Evolutionary conservation across 2,329 filamentous ascomycete species (phyloP), one percentile per base, ranked within the genome.

Genomic region (Clarireedia monteithiana): DNA sequence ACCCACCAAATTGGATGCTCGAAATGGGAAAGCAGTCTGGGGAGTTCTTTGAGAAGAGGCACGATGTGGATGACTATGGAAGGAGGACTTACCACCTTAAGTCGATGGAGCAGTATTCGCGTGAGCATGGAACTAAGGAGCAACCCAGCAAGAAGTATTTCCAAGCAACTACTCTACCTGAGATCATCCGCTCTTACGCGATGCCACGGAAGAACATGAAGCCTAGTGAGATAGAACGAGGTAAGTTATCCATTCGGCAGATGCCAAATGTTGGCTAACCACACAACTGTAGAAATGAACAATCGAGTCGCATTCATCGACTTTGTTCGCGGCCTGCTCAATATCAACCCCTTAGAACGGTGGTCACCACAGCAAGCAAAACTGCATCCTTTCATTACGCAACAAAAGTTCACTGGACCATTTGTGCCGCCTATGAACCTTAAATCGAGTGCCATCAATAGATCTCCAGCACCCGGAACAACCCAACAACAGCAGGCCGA

Each of bases 171-270:
- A 95, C 91, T 1, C 75, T 99, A 53, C 92, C 92, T 4, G 94
- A 99, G 63, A 99, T 99, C 62, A 97, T 99, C 74, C 90, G 95
- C 70, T 91, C 89, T 55, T 99, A 99, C 69, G 88, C 94, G 5
- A 96, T 99, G 92, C 94, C 94, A 48, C 82, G 94, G 67, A 99
- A 99, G 76, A 96, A 96, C 68, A 99, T 99, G 94, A 99, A 99
- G 76, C 91, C 88, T 71, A 88, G 84, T 64, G 94, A 99, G 73
- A 86, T 99, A 62, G 94, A 99, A 66, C 78, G 94, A 88, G 94
- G 94, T 96, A 77, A 68, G 80, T 69, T 45, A 53, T 30, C 24
- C 24, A 2, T 15, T 15, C 59, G 46, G 57, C 60, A 68, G 45
- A 5, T 15, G 38, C 10, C 44, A 24, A 17, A 6, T 53, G 46